Base-by-base conservation (phyloP, 805 yeast genomes). In the Teunomyces barrocoloradensis region DNA sequence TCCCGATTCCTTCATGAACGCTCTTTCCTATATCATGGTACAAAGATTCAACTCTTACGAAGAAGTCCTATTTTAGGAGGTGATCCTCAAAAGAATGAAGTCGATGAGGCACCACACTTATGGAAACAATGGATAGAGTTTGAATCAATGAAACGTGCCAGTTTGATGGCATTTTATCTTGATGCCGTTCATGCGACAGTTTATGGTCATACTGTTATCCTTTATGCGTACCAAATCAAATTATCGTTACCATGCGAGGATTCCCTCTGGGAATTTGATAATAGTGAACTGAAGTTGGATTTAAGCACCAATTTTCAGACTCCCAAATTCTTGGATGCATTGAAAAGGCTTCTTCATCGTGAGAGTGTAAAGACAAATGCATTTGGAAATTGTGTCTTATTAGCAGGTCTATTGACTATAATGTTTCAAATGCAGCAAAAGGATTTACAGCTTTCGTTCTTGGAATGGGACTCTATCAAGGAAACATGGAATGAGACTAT, bases 161-260 rank as follows among this genome's bases (percentile, higher is more conserved):
- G 53, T 47, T 57, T 58, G 45, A 68, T 71, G 70, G 71, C 58
- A 37, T 71, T 53, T 56, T 66, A 55, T 48, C 58, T 70, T 39
- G 75, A 70, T 48, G 61, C 71, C 1, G 58, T 68, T 5, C 57
- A 66, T 44, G 68, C 74, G 3, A 61, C 71, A 2, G 63, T 69
- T 2, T 69, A 65, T 40, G 72, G 73, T 3, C 68, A 63, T 39
- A 52, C 52, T 42, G 48, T 34, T 55, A 46, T 50, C 20, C 46
- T 63, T 7, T 62, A 58, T 46, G 68, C 66, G 15, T 59, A 63
- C 45, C 66, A 63, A 44, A 58, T 63, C 23, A 62, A 64, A 41
- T 40, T 62, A 4, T 56, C 62, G 2, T 49, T 64, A 32, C 67
- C 68, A 2, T 64, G 67, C 49, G 66, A 63, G 27, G 69, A 64